These are phyloP conservation scores for Lentinus tigrinus DNA, from an alignment of 768 basidiomycete genomes.

Conservation along the genomic window DNA sequence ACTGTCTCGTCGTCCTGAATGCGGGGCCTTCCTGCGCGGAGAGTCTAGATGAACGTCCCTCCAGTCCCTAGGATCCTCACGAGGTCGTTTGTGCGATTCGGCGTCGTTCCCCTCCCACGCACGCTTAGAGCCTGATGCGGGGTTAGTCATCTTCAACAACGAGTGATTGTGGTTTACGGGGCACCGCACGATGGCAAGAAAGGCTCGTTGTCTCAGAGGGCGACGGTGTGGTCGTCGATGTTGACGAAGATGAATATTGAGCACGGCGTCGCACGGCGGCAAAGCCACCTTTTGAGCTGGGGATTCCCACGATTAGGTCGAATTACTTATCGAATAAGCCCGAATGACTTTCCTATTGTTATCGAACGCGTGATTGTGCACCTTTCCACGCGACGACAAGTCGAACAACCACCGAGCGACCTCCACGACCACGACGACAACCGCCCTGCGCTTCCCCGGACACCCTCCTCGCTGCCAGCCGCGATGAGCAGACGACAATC, in stretches of 20 bases:
- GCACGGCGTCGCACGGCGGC: too few relatives aligned
- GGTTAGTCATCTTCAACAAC: slow-evolving; percentile 66
- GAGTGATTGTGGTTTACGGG: slow-evolving; percentile 60
- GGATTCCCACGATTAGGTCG: too few relatives aligned
- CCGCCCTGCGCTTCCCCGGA: slow-evolving; percentile 1
- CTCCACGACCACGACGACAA: slow-evolving; percentile 12
- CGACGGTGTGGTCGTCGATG: slow-evolving; percentile 11
- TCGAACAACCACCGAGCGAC: slow-evolving; percentile 20
- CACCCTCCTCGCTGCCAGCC: slow-evolving; percentile 15
- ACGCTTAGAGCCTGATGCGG: slow-evolving; percentile 82
- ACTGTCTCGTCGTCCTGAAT: slow-evolving; percentile 37
- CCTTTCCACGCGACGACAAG: slow-evolving; percentile 7
- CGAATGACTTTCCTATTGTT: slow-evolving; percentile 1
- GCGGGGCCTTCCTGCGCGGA: slow-evolving; percentile 27
- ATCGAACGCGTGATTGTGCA: too few relatives aligned
- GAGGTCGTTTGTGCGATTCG: slow-evolving; percentile 51
- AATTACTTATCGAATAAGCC: too few relatives aligned
- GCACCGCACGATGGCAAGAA: slow-evolving; percentile 75
- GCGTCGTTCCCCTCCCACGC: slow-evolving; percentile 59
- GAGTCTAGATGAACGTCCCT: slow-evolving; percentile 62
- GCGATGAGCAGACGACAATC: slow-evolving; percentile 40
- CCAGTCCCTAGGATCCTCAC: slow-evolving; percentile 64
- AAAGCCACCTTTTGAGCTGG: too few relatives aligned
- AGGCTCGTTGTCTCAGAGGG: slow-evolving; percentile 17
- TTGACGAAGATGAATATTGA: background rate